Percentiles rank a stretch among this genome's conserved stretches.
Evolutionary conservation across 352 stramenopile species (phyloP).

Genomic region (Albugo candida): DNA sequence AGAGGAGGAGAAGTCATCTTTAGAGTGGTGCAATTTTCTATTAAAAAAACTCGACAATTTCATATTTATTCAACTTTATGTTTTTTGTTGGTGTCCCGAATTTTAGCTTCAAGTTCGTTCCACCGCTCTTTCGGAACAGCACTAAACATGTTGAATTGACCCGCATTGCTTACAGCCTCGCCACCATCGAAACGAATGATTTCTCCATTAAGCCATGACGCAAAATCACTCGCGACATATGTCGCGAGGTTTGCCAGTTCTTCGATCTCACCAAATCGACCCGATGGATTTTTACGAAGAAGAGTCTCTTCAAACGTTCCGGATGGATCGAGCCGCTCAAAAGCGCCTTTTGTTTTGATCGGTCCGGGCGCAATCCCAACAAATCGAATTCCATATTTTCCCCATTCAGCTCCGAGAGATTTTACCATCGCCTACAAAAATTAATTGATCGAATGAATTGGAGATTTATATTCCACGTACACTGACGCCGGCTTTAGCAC

Average conservation of each 20-base stretch:
- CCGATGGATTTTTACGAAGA: slow-evolving; percentile 43
- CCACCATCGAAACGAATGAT: slow-evolving; percentile 67
- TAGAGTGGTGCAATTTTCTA: no score
- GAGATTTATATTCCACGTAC: slow-evolving; percentile 13
- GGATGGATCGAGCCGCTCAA: slow-evolving; percentile 53
- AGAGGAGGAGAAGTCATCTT: slow-evolving; percentile 4
- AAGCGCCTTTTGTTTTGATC: slow-evolving; percentile 79
- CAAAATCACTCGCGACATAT: slow-evolving; percentile 64
- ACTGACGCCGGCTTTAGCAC: slow-evolving; percentile 89
- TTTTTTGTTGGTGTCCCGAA: slow-evolving; percentile 29
- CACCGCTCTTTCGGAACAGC: slow-evolving; percentile 37
- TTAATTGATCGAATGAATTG: not conserved
- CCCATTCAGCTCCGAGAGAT: slow-evolving; percentile 92
- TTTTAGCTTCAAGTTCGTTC: slow-evolving; percentile 44
- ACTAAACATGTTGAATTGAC: slow-evolving; percentile 69
- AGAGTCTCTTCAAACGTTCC: slow-evolving; percentile 46
- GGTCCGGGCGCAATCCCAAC: slow-evolving; percentile 92
- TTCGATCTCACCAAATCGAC: slow-evolving; percentile 52
- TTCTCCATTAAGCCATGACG: slow-evolving; percentile 64
- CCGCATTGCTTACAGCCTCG: slow-evolving; percentile 47
- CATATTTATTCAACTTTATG: no score
- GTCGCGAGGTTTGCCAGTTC: slow-evolving; percentile 61
- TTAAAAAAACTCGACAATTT: no score
- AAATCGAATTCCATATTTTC: slow-evolving; percentile 87
- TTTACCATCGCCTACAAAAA: slow-evolving; percentile 82